Percentiles rank a stretch among this genome's conserved stretches.
Evolutionary conservation across 78 protist genomes (phyloP).

Genomic region (Cyanophora paradoxa): DNA sequence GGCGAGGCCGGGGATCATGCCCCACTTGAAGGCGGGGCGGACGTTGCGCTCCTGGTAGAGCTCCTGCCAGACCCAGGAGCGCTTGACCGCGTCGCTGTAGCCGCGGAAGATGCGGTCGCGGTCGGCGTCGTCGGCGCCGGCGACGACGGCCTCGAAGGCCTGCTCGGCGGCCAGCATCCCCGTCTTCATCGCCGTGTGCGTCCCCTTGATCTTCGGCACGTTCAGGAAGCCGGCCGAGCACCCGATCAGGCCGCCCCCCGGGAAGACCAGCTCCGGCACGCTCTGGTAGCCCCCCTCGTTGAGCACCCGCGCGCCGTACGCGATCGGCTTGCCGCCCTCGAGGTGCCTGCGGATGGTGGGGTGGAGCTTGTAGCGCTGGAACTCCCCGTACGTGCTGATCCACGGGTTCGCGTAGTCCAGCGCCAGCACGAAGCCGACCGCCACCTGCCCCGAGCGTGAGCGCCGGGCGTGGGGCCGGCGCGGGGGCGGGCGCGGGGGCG

Average conservation of each 20-base stretch:
- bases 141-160: neutral
- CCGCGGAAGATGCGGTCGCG: too few species aligned
- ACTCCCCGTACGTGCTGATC: constrained; percentile 77
- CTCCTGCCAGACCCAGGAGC: constrained; percentile 83
- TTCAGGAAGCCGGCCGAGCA: constrained; percentile 93
- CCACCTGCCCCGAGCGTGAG: neutral
- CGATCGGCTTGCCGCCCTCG: constrained; percentile 73
- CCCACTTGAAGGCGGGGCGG: constrained; percentile 55
- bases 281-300: constrained; percentile 90
- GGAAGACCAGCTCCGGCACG: constrained; percentile 82
- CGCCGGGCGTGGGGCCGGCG: too few species aligned
- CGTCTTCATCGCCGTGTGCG: constrained; percentile 94
- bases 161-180: constrained; percentile 18
- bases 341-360: constrained; percentile 20
- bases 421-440: constrained; percentile 78
- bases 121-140: neutral
- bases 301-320: constrained; percentile 93
- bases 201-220: constrained; percentile 88
- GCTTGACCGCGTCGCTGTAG: too few species aligned
- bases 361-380: constrained; percentile 19
- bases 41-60: constrained; percentile 72
- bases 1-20: neutral
- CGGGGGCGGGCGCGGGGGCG: too few species aligned
- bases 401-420: constrained; percentile 91
- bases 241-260: constrained; percentile 81